phyloP scores from a whole-genome alignment of 192 early-diverging fungal species.

The Coemansia biformis region DNA sequence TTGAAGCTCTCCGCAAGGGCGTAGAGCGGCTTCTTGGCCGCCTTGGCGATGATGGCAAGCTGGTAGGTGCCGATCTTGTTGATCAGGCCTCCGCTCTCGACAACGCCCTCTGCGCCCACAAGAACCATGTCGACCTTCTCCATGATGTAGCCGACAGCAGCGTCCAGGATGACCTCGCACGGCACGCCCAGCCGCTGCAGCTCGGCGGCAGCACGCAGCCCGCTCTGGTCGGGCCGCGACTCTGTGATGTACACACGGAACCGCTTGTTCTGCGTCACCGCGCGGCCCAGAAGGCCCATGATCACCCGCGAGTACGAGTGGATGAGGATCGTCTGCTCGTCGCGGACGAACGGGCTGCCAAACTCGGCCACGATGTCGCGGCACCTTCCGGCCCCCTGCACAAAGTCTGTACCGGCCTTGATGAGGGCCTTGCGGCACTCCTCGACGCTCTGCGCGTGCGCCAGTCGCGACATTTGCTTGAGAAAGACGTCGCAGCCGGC shows the following conservation, averaged over 20 bases:
- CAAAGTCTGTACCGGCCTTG: constrained; percentile 63
- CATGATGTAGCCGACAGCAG: constrained; percentile 91
- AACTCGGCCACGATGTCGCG: constrained; percentile 74
- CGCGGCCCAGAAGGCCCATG: constrained; percentile 73
- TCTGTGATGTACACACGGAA: constrained; percentile 95
- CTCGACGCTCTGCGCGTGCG: constrained; percentile 58
- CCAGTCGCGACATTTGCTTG: constrained; percentile 37
- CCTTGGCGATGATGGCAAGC: constrained; percentile 90
- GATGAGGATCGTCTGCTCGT: constrained; percentile 79
- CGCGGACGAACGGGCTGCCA: constrained; percentile 75
- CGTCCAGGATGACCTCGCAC: constrained; percentile 80
- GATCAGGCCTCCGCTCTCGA: constrained; percentile 95
- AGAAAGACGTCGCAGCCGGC: constrained; percentile 87
- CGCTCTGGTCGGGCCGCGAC: constrained; percentile 62
- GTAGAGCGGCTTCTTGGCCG: constrained; percentile 92
- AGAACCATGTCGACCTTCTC: constrained; percentile 94
- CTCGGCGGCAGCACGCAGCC: constrained; percentile 59
- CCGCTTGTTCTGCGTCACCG: constrained; percentile 66
- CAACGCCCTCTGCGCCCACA: constrained; percentile 96
- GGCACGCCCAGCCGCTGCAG: constrained; percentile 72
- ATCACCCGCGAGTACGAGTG: constrained; percentile 96
- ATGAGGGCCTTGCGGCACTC: constrained; percentile 65
- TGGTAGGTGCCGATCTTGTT: constrained; percentile 97
- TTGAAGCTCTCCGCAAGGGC: constrained; percentile 95
- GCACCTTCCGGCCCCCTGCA: constrained; percentile 64